phyloP scores from a whole-genome alignment of 2,329 filamentous ascomycete genomes.

The Metarhizium brunneum region DNA sequence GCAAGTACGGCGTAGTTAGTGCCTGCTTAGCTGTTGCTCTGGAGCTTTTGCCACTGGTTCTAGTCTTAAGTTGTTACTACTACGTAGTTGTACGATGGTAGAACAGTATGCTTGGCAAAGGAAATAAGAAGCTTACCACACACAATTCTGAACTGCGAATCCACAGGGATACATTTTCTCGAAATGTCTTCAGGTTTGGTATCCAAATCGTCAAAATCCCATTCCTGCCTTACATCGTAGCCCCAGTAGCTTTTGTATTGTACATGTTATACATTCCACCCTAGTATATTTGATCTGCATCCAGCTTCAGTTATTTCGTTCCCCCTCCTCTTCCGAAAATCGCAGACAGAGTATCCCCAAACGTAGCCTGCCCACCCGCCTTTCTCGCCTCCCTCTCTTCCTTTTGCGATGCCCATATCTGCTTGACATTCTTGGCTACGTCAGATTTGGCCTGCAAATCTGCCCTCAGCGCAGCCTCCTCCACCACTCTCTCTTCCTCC shows the following conservation, averaged over 20 bases:
- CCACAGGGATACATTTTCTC: too few species aligned
- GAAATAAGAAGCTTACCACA: too few species aligned
- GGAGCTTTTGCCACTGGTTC: too few species aligned
- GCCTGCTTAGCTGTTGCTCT: too few species aligned
- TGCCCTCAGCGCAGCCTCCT: slow-evolving; percentile 54
- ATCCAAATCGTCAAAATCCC: too few species aligned
- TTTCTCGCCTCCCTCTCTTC: slow-evolving; percentile 41
- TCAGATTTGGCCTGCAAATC: slow-evolving; percentile 53
- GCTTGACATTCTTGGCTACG: slow-evolving; percentile 46
- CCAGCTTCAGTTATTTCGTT: not conserved
- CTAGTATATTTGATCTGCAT: not conserved
- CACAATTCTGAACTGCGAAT: too few species aligned
- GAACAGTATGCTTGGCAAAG: too few species aligned
- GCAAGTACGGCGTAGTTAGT: too few species aligned
- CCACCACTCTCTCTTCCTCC: slow-evolving; percentile 48
- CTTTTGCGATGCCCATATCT: slow-evolving; percentile 46
- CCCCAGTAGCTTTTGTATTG: not conserved
- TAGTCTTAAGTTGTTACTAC: too few species aligned
- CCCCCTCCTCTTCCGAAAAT: slow-evolving; percentile 17
- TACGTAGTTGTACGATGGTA: too few species aligned
- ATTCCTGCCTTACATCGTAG: too few species aligned
- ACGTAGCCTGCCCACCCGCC: slow-evolving; percentile 21
- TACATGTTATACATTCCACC: not conserved
- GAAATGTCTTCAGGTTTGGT: too few species aligned
- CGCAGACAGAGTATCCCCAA: slow-evolving; percentile 19